Base-by-base conservation (phyloP, 2,329 filamentous ascomycete species). In the Dothideomycetes sp. region DNA sequence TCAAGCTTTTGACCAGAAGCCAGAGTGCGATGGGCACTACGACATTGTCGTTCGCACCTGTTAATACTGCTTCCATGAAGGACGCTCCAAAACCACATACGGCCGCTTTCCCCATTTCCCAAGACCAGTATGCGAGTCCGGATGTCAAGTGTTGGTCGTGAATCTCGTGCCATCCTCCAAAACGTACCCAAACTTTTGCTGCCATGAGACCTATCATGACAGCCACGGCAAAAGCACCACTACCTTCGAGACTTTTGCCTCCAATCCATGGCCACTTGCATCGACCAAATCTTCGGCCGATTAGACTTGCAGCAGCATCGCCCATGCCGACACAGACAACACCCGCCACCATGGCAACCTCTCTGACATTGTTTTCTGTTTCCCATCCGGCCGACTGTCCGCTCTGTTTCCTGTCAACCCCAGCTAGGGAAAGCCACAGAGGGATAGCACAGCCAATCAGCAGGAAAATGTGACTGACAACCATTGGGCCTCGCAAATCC, bases 31-130 rank as follows among this genome's bases (percentile, higher is more conserved):
- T 78, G 4, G 91, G 91, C 48, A 96, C 89, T 48, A 96, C 81
- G 13, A 98, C 91, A 68, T 98, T 98, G 69, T 98, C 91, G 62
- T 98, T 98, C 20, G 89, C 91, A 2, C 91, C 91, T 11, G 91
- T 96, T 48, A 98, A 66, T 33, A 95, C 89, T 18, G 91, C 88
- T 66, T 98, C 91, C 38, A 91, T 94, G 51, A 95, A 70, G 61
- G 88, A 95, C 19, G 88, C 85, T 44, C 87, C 76, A 29, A 73
- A 72, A 5, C 84, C 87, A 49, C 87, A 93, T 33, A 84, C 56
- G 4, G 70, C 67, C 9, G 82, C 78, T 56, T 89, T 91, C 18
- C 64, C 40, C 11, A 65, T 60, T 20, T 58, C 52, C 1, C 52
- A 24, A 44, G 50, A 10, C 51, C 47, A 52, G 41, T 55, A 55